Percentiles rank a stretch among this genome's conserved stretches.
phyloP scores from a whole-genome alignment of 2,329 filamentous ascomycete genomes.

The Aspergillus quadrilineatus region DNA sequence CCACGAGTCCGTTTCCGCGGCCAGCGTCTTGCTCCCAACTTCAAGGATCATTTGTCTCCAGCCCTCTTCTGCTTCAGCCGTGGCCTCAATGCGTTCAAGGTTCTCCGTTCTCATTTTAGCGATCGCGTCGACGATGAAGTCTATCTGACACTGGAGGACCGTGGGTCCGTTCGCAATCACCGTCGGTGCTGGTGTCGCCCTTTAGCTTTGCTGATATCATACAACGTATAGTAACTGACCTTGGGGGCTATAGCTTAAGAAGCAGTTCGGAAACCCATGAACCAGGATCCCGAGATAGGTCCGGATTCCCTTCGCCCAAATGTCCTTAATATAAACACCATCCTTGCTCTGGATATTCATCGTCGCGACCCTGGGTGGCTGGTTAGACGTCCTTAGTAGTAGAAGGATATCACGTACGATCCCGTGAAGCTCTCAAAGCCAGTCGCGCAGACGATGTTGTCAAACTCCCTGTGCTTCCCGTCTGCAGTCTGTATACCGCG shows the following conservation, averaged over 20 bases:
- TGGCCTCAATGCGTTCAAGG: slow-evolving; percentile 54
- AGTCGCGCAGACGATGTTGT: slow-evolving; percentile 42
- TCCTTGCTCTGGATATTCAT: slow-evolving; percentile 19
- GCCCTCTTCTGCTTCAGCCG: slow-evolving; percentile 45
- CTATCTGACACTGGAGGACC: slow-evolving; percentile 54
- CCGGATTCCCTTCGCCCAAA: slow-evolving; percentile 24
- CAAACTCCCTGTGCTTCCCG: slow-evolving; percentile 37
- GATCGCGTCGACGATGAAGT: slow-evolving; percentile 57
- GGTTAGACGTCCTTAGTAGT: not conserved
- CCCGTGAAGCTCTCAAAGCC: slow-evolving; percentile 46
- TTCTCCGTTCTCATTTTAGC: slow-evolving; percentile 47
- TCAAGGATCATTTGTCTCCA: slow-evolving; percentile 55
- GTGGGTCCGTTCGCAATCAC: slow-evolving; percentile 57
- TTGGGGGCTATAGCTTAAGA: slow-evolving; percentile 56
- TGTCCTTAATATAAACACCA: not conserved
- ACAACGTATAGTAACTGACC: slow-evolving; percentile 23
- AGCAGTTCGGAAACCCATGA: slow-evolving; percentile 50
- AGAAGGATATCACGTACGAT: not conserved
- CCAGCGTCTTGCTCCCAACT: slow-evolving; percentile 47
- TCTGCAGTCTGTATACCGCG: slow-evolving; percentile 44
- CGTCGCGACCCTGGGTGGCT: slow-evolving; percentile 25
- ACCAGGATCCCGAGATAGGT: slow-evolving; percentile 46
- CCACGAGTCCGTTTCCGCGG: slow-evolving; percentile 43
- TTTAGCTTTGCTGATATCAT: not conserved
- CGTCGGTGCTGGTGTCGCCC: slow-evolving; percentile 42